A percentile compares a stretch with the other conserved stretches of the same genome.
phyloP scores from a whole-genome alignment of 345 rosid species.

The Barbarea vulgaris region DNA sequence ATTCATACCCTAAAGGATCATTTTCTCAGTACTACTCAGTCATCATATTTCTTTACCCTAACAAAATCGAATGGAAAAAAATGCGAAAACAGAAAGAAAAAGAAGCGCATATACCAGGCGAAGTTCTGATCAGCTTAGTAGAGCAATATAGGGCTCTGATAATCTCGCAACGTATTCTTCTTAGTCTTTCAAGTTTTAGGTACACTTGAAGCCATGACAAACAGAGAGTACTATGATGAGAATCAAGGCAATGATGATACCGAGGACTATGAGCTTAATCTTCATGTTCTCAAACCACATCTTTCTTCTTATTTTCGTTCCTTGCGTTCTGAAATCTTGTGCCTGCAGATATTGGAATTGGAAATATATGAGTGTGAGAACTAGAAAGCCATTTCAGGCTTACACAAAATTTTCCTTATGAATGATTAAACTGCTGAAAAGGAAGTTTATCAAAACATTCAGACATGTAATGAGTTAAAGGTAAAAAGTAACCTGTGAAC shows the following conservation, averaged over 20 bases:
- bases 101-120: neutral
- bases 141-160: neutral
- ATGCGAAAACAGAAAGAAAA: neutral
- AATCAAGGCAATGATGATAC: slow-evolving; percentile 61
- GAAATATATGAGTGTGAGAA: neutral
- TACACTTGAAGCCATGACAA: slow-evolving; percentile 64
- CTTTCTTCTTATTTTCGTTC: slow-evolving; percentile 69
- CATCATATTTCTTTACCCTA: slow-evolving; percentile 7
- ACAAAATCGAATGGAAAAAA: slow-evolving; percentile 1
- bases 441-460: neutral
- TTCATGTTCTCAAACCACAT: slow-evolving; percentile 89
- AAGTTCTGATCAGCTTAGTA: slow-evolving; percentile 7
- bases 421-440: neutral
- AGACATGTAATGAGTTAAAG: slow-evolving; percentile 1
- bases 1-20: slow-evolving; percentile 17
- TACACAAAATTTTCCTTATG: neutral
- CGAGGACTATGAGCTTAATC: slow-evolving; percentile 67
- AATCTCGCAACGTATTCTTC: neutral
- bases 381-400: neutral
- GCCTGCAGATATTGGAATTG: slow-evolving; percentile 47
- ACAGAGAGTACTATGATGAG: slow-evolving; percentile 61
- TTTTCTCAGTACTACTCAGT: slow-evolving; percentile 14
- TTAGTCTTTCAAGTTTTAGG: slow-evolving; percentile 11
- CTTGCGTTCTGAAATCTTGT: slow-evolving; percentile 73
- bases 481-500: slow-evolving; percentile 55